Conservation (phyloP, 306 rosid genomes). For the Casuarina equisetifolia region DNA sequence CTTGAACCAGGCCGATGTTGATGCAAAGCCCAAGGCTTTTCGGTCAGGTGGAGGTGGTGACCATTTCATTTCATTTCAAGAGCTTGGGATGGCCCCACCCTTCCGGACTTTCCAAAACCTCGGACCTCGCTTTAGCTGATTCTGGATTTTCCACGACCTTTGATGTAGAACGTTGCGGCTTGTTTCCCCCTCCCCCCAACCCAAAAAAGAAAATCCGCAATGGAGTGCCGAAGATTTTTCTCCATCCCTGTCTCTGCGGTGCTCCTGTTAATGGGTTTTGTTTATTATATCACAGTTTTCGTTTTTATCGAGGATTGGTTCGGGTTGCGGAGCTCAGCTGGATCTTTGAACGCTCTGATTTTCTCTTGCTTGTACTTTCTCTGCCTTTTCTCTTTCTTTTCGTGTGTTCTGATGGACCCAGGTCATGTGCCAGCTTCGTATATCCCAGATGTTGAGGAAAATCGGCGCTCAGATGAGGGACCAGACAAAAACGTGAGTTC, state of each 20-base stretch:
- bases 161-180: not conserved
- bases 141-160: not conserved
- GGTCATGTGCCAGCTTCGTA: slow-evolving; percentile 75
- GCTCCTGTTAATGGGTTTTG: slow-evolving; percentile 45
- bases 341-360: slow-evolving; percentile 51
- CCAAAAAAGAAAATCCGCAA: slow-evolving; percentile 10
- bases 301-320: slow-evolving; percentile 72
- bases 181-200: not conserved
- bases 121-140: not conserved
- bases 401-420: slow-evolving; percentile 73
- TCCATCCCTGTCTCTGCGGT: slow-evolving; percentile 60
- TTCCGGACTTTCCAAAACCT: not conserved
- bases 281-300: slow-evolving; percentile 63
- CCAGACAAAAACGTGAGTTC: slow-evolving; percentile 52
- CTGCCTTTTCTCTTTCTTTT: slow-evolving; percentile 63
- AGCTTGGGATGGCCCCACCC: not conserved
- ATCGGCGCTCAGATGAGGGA: slow-evolving; percentile 33
- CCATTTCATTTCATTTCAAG: not conserved
- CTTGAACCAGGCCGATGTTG: not conserved
- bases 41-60: too few species aligned
- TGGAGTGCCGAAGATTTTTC: slow-evolving; percentile 46
- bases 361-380: slow-evolving; percentile 56
- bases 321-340: slow-evolving; percentile 63
- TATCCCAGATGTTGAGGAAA: slow-evolving; percentile 72
- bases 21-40: not conserved